A percentile compares a stretch with the other conserved stretches of the same genome.
Evolutionary conservation across 495 filamentous ascomycete genomes (phyloP).

Genomic region (Penicillium paxilli): DNA sequence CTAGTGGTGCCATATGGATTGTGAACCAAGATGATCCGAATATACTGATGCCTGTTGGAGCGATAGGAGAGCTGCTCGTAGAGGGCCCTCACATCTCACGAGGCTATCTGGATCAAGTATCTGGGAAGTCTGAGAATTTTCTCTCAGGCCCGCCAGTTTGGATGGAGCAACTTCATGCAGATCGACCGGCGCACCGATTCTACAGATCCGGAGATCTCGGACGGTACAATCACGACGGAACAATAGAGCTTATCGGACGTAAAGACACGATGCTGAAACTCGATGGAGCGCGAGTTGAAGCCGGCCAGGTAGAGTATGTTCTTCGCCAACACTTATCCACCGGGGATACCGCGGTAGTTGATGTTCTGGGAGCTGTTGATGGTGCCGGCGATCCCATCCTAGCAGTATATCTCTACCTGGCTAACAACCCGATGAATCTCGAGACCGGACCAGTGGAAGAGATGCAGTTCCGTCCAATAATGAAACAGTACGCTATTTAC

Average conservation of each 20-base stretch:
- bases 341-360: conserved; percentile 22
- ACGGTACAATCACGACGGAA: conserved; percentile 66
- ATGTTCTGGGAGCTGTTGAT: conserved; percentile 24
- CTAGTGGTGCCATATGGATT: conserved; percentile 47
- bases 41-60: conserved; percentile 50
- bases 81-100: conserved; percentile 55
- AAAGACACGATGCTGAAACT: conserved; percentile 82
- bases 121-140: conserved; percentile 17
- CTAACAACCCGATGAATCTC: conserved; percentile 14
- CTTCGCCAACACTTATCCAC: conserved; percentile 12
- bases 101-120: conserved; percentile 49
- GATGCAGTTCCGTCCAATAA: conserved; percentile 19
- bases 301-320: conserved; percentile 62
- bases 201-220: conserved; percentile 84
- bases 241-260: conserved; percentile 72
- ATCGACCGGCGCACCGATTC: conserved; percentile 12
- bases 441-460: conserved; percentile 7
- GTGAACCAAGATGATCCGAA: conserved; percentile 49
- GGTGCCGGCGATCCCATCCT: conserved; percentile 23
- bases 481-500: conserved; percentile 1
- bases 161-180: conserved; percentile 13
- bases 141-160: conserved; percentile 10
- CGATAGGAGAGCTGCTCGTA: conserved; percentile 58
- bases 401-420: conserved; percentile 20
- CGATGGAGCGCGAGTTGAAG: conserved; percentile 73